These are phyloP conservation scores for Musa beccarii DNA, from an alignment of 176 grass and related monocot species.

Conservation along the genomic window DNA sequence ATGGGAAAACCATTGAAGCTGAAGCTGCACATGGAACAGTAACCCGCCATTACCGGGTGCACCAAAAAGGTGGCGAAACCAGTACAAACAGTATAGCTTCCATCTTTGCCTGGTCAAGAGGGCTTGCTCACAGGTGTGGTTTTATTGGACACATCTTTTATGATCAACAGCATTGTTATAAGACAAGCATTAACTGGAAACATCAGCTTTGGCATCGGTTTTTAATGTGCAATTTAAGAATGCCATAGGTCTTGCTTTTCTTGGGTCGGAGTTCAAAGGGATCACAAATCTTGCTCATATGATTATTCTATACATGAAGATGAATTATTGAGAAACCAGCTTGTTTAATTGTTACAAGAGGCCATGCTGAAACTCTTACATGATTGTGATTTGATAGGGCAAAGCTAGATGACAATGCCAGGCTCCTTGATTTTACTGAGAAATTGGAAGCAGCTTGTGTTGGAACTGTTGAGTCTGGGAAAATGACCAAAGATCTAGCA, in stretches of 20 bases:
- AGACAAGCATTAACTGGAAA: background rate
- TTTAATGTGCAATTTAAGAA: too few relatives aligned
- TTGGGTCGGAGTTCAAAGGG: too few relatives aligned
- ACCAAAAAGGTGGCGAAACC: constrained; percentile 66
- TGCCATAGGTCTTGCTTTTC: too few relatives aligned
- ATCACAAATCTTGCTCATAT: too few relatives aligned
- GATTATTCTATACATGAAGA: background rate
- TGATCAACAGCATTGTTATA: background rate
- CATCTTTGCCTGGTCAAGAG: constrained; percentile 71
- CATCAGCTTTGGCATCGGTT: background rate
- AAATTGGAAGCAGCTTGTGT: constrained; percentile 59
- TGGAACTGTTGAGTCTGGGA: constrained; percentile 60
- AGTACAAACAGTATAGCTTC: constrained; percentile 87
- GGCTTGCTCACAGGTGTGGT: constrained; percentile 55
- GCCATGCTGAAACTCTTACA: background rate
- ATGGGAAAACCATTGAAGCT: constrained; percentile 72
- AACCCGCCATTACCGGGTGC: constrained; percentile 51
- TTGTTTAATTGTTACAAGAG: background rate
- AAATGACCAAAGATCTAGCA: constrained; percentile 83
- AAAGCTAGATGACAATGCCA: constrained; percentile 44
- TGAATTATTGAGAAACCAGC: background rate
- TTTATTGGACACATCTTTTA: background rate
- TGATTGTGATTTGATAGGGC: constrained; percentile 27
- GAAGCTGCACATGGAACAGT: constrained; percentile 83
- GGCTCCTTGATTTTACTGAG: constrained; percentile 45